Conservation (phyloP, 2,329 filamentous ascomycete genomes). For the Xylariomycetidae sp. region DNA sequence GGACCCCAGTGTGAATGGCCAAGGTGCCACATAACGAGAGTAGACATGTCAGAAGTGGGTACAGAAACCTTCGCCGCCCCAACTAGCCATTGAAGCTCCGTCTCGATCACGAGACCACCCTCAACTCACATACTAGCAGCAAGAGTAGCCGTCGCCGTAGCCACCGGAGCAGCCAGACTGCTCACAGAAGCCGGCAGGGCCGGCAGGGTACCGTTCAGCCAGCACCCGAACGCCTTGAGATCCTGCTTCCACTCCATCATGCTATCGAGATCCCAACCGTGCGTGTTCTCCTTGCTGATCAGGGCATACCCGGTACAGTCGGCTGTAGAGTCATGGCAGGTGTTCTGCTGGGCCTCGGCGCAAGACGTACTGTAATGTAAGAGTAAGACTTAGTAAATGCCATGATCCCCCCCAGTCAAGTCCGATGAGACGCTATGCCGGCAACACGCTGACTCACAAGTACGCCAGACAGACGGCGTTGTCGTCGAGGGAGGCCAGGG, state of each 20-base stretch:
- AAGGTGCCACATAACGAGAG: too few relatives aligned
- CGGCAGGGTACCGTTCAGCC: constrained; percentile 3
- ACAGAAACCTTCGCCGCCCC: too few relatives aligned
- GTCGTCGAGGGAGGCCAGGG: constrained; percentile 1
- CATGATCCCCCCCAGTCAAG: too few relatives aligned
- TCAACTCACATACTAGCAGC: too few relatives aligned
- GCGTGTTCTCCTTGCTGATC: constrained; percentile 1
- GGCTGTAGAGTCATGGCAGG: background rate
- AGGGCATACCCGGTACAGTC: constrained; percentile 2
- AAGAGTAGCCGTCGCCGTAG: too few relatives aligned
- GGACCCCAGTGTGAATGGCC: too few relatives aligned
- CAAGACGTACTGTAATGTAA: background rate
- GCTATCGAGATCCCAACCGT: constrained; percentile 2
- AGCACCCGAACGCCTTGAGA: constrained; percentile 2
- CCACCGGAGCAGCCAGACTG: background rate
- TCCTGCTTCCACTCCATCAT: background rate
- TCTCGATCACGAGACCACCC: too few relatives aligned
- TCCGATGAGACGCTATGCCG: background rate
- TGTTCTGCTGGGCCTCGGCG: background rate
- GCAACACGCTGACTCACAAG: background rate
- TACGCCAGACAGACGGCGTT: constrained; percentile 3
- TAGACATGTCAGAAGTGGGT: too few relatives aligned
- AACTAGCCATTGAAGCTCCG: too few relatives aligned
- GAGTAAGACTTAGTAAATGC: background rate
- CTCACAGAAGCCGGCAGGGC: background rate